Conservation (phyloP, 441 rosid species). For the Gossypium lobatum region DNA sequence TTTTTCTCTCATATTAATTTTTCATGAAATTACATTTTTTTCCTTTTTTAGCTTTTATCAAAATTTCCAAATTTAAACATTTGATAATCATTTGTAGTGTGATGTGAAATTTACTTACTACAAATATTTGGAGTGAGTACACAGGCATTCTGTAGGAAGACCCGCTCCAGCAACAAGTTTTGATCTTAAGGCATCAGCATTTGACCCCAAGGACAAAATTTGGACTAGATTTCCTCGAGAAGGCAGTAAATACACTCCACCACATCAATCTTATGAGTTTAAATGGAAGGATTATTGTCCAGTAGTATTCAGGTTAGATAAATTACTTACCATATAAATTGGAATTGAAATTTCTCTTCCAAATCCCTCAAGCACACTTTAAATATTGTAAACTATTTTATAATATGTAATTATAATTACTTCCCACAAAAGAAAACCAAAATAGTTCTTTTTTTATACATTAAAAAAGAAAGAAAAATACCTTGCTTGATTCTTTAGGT, state of each 20-base stretch:
- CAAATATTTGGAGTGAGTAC: not conserved
- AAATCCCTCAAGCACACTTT: too few species aligned
- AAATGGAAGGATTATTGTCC: conserved; percentile 82
- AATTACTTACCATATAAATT: not conserved
- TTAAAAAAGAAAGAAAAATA: too few species aligned
- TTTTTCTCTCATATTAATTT: too few species aligned
- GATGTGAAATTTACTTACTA: not conserved
- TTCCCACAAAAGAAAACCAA: not conserved
- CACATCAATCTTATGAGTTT: conserved; percentile 63
- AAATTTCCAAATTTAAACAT: too few species aligned
- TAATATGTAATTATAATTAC: not conserved
- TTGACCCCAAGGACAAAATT: conserved; percentile 68
- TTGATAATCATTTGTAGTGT: not conserved
- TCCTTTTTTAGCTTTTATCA: too few species aligned
- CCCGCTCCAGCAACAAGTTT: conserved; percentile 52
- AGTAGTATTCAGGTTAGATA: conserved; percentile 55
- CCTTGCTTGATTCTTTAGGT: too few species aligned
- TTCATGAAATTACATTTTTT: too few species aligned
- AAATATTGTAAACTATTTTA: too few species aligned
- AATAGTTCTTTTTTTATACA: not conserved
- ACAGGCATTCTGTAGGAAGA: conserved; percentile 62
- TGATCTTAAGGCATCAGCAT: conserved; percentile 60
- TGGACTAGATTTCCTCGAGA: conserved; percentile 74
- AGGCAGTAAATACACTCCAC: conserved; percentile 68
- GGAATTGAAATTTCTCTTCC: too few species aligned